Evolutionary conservation across 768 basidiomycete species (phyloP), one percentile per base, ranked within the genome.

Genomic region (Pseudohyphozyma bogoriensis): DNA sequence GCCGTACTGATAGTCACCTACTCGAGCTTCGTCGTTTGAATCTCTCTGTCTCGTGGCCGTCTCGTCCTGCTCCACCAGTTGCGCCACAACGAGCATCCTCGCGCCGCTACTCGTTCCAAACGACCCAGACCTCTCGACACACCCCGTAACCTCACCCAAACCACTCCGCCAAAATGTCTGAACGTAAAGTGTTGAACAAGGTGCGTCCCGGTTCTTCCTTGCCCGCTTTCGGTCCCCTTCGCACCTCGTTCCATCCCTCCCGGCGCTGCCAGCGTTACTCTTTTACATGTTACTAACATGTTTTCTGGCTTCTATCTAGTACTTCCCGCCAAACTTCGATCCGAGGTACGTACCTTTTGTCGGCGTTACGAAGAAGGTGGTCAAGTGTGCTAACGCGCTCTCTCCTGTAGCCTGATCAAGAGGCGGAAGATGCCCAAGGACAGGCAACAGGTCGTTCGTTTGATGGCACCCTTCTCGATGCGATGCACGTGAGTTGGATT

Each of bases 391-490:
- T 29, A 0, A 4, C 12, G 28, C 24, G 39, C 31, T 11, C 16
- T 12, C 60, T 45, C 54, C 61, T 86, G 37, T 22, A n/a, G 28
- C 28, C 39, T 54, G 31, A 96, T 96, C 73, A 89, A 89, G 29
- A 81, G 93, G 65, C 78, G 91, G 70, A 89, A 86, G 73, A 81
- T 84, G 64, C 86, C 88, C 58, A 90, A 87, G 80, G 92, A 93
- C 74, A 86, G 87, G 18, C 95, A 99, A 72, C 90, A 95, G 77
- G 87, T 92, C 60, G 90, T 99, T 60, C 88, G 93, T 79, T 81
- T 99, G 51, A 99, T 99, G 95, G 93, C 95, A 4, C 95, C 95
- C 0, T 99, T 97, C 74, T 93, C 90, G 6, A 99, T 99, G 95
- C 65, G 76, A 49, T 78, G 77, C 85, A 75, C 67, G 82, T 76